Evolutionary conservation across 2,329 filamentous ascomycete species (phyloP), one percentile per base, ranked within the genome.

Genomic region (Clonostachys sp.): DNA sequence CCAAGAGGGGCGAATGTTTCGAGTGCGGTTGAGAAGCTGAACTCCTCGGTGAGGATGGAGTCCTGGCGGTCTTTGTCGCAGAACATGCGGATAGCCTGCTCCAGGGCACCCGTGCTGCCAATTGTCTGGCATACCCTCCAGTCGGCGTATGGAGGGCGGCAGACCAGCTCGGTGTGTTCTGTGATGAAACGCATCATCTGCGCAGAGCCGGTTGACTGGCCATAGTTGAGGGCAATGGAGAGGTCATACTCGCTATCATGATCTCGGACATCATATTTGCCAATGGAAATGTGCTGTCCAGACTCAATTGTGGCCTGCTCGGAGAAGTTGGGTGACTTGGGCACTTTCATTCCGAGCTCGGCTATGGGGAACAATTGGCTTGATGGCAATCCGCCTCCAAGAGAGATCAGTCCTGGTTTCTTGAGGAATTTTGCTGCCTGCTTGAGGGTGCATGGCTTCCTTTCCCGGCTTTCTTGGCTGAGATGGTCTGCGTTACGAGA

Each of bases 311-410:
- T 84, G 46, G 85, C 84, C 33, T 77, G 69, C 56, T 91, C 86
- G 6, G 83, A 82, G 63, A 94, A 95, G 51, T 81, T 68, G 6
- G 86, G 83, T 14, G 82, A 70, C 2, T 71, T 68, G 14, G 91
- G 89, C 2, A 95, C 81, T 56, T 86, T 88, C 67, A 95, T 69
- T 53, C 77, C 78, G 44, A 97, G 67, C 53, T 86, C 78, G 54
- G 92, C 84, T 58, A 97, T 84, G n/a, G 94, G 94, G 61, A 99
- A 99, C 68, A 95, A 89, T 63, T 92, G 85, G 50, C 88, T 81
- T 13, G 89, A 91, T 5, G 94, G 94, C 17, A 99, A 48, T 5
- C 94, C 94, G 45, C 94, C 94, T 47, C 94, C 94, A 2, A 99
- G 83, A 2, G 91, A 96, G 61, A 99, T 94, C 50, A 96, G 70